Evolutionary conservation across 129 eudicot species (phyloP), one percentile per base, ranked within the genome.

Genomic region (Flaveria trinervia): DNA sequence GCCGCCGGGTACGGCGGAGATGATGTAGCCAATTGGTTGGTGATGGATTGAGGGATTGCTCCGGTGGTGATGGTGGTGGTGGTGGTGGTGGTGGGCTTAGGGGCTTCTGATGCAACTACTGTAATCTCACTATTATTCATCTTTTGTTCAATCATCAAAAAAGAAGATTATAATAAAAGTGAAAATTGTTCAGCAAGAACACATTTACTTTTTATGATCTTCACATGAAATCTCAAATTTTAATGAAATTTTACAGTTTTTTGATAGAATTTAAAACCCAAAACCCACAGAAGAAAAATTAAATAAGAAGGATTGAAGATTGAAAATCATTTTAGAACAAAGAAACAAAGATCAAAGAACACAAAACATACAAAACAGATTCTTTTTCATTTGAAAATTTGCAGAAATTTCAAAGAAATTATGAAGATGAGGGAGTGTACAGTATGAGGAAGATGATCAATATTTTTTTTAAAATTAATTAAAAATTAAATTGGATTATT

Each of bases 91-190:
- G 18, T 14, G 9, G 28, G 67, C 17, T 61, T 69, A 26, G 99
- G 96, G 79, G 97, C 96, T 84, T 95, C 99, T 78, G 99, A 94
- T 86, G 87, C 89, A 76, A 89, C 90, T 72, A 92, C 95, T 78
- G 96, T 95, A 50, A 88, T 89, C 67, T 90, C 96, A 83, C 88
- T 81, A 67, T 65, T 82, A 52, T 80, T 80, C 80, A 80, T 80
- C 65, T 80, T 82, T 82, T 84, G 91, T 66, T 83, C 87, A 79
- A 83, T 75, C 79, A 80, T 80, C 74, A 51, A 65, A 49, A 30
- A n/a, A 44, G 22, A 59, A 26, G 26, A 12, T 56, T 36, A 65
- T 8, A 28, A 61, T 8, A 59, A 9, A 20, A 59, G 25, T 17
- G 9, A 23, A 60, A 45, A 17, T 5, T 17, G 1, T 55, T 57